Conservation (phyloP, 345 rosid species). For the Pugionium cornutum region DNA sequence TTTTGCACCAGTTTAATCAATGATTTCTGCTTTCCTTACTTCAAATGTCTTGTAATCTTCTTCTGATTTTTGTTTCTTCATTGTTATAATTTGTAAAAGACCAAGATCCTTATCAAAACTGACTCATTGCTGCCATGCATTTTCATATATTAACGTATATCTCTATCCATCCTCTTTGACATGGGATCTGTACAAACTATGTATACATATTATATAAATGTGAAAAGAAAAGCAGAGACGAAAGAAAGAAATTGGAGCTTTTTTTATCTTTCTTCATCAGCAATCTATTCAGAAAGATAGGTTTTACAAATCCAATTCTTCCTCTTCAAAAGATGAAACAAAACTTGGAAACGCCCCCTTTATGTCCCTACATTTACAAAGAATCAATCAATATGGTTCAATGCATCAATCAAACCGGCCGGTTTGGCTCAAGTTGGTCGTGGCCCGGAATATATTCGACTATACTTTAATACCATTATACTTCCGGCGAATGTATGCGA, state of each 20-base stretch:
- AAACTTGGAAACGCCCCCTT: slow-evolving; percentile 80
- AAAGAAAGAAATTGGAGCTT: too few species aligned
- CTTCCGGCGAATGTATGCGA: too few species aligned
- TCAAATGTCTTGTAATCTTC: not conserved
- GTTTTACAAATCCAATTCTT: slow-evolving; percentile 55
- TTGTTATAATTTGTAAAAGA: not conserved
- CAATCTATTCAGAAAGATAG: not conserved
- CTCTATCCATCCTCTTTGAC: too few species aligned
- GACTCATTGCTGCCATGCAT: too few species aligned
- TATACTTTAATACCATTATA: too few species aligned
- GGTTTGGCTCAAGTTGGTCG: slow-evolving; percentile 13
- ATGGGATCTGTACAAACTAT: too few species aligned
- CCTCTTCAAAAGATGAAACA: slow-evolving; percentile 55
- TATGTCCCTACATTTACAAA: slow-evolving; percentile 64
- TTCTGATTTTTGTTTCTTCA: not conserved
- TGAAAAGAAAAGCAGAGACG: not conserved
- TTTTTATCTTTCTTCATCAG: not conserved
- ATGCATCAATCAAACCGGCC: not conserved
- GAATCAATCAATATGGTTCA: slow-evolving; percentile 9
- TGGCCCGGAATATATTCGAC: not conserved
- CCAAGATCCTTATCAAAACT: not conserved
- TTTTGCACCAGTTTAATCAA: slow-evolving; percentile 36
- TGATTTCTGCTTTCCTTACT: slow-evolving; percentile 9
- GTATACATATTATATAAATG: not conserved
- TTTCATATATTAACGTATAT: too few species aligned